Base-by-base conservation (phyloP, 768 basidiomycete species). In the Clitopilus passeckerianus region DNA sequence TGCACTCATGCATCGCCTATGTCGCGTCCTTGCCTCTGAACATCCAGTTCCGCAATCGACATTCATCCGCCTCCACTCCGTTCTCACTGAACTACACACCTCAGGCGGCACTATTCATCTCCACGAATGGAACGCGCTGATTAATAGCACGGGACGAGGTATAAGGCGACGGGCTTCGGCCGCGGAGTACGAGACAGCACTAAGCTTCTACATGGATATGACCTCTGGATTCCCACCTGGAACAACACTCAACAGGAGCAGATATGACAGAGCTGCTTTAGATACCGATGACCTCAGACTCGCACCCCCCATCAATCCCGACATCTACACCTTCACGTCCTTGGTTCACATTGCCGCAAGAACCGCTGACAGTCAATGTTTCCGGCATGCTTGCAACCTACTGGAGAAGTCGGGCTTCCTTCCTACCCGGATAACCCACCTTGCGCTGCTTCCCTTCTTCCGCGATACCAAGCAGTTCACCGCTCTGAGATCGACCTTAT, bases 101-200 rank as follows among this genome's bases (percentile, higher is more conserved):
- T 75, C 73, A n/a, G 86, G 84, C 12, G 87, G 84, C 22, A 72
- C 58, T 10, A 69, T 91, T 33, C 75, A 81, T 62, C 64, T 74
- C n/a, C 84, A 84, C 78, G 83, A 91, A 68, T 93, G 91, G 89
- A 93, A 92, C 67, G 75, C 83, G 7, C 77, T 93, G 50, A 81
- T 93, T 60, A 80, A 87, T 64, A 79, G 77, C 66, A 85, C 86
- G 0, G 90, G 85, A 15, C 81, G 79, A 60, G 87, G 89, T 2
- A 84, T 80, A 74, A 50, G 46, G 20, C 80, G 89, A 59, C 84
- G 80, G 67, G 82, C 84, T 43, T 71, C 75, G 24, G 61, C 74
- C 54, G 79, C 79, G 59, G 85, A 90, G 61, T 87, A 87, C 71
- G 76, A 80, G 59, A 74, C 77, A 27, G 80, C 89, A 16, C 72